Evolutionary conservation across 2,329 filamentous ascomycete genomes (phyloP).

Genomic region (Arthrobotrys iridis): DNA sequence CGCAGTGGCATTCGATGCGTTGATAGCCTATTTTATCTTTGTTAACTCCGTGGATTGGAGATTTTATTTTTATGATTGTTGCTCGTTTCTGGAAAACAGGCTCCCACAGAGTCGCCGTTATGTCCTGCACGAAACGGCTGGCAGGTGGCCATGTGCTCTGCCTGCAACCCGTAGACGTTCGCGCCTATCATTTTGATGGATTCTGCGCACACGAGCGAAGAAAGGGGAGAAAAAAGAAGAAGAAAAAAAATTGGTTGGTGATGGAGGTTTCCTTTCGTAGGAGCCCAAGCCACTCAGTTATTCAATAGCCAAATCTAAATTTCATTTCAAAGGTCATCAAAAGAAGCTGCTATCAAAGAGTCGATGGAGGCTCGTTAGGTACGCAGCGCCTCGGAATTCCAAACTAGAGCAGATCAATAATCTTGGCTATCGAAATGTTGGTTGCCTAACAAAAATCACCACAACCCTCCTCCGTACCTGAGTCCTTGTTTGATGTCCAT

Average conservation of each 20-base stretch:
- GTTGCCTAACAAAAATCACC: slow-evolving; percentile 40
- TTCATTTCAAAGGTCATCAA: not conserved
- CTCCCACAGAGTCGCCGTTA: slow-evolving; percentile 3
- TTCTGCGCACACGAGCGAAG: slow-evolving; percentile 1
- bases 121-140: not conserved
- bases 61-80: no score
- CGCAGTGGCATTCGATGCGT: no score
- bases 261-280: not conserved
- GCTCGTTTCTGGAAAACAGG: slow-evolving; percentile 16
- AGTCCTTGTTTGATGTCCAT: slow-evolving; percentile 31
- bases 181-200: not conserved
- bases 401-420: slow-evolving; percentile 1
- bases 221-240: no score
- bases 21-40: no score
- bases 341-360: no score
- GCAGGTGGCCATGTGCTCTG: slow-evolving; percentile 4
- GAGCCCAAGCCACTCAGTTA: not conserved
- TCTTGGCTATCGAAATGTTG: slow-evolving; percentile 10
- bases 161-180: not conserved
- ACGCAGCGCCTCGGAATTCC: slow-evolving; percentile 38
- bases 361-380: not conserved
- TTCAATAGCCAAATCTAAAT: not conserved
- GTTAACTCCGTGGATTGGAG: slow-evolving; percentile 18
- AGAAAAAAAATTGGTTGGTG: not conserved
- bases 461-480: not conserved